A percentile compares a stretch with the other conserved stretches of the same genome.
phyloP scores from a whole-genome alignment of 176 grass and related monocot genomes.

The Secale cereale region DNA sequence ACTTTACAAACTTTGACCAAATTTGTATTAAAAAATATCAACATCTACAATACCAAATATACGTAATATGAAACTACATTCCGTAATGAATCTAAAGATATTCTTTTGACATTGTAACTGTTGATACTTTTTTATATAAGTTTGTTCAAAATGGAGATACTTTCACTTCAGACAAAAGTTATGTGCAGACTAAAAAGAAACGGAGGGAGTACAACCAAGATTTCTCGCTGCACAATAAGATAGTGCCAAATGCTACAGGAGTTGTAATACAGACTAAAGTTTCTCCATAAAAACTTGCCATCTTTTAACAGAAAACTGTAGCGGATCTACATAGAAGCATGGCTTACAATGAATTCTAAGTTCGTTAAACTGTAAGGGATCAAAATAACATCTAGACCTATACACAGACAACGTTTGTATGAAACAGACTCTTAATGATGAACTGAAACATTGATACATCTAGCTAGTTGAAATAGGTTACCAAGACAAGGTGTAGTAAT shows the following conservation, averaged over 20 bases:
- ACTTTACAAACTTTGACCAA: no score
- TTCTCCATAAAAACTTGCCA: neutral
- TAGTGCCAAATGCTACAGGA: neutral
- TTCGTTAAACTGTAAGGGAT: no score
- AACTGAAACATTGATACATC: neutral
- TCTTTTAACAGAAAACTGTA: neutral
- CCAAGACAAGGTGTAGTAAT: conserved; percentile 44
- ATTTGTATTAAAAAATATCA: no score
- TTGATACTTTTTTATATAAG: no score
- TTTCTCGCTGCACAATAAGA: neutral
- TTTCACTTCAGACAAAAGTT: no score
- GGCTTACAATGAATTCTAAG: neutral
- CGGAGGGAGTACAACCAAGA: neutral
- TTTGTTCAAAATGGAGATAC: no score
- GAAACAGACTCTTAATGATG: neutral
- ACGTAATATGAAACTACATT: no score
- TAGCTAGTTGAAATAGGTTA: conserved; percentile 41
- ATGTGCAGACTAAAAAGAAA: no score
- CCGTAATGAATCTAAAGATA: no score
- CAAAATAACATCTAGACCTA: neutral
- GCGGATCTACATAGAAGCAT: neutral
- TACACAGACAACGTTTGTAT: neutral
- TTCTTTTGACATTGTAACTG: no score
- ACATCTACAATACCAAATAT: no score
- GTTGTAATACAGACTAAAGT: neutral